These are phyloP conservation scores for Stagonosporopsis tanaceti DNA, from an alignment of 2,329 filamentous ascomycete genomes.

Conservation along the genomic window DNA sequence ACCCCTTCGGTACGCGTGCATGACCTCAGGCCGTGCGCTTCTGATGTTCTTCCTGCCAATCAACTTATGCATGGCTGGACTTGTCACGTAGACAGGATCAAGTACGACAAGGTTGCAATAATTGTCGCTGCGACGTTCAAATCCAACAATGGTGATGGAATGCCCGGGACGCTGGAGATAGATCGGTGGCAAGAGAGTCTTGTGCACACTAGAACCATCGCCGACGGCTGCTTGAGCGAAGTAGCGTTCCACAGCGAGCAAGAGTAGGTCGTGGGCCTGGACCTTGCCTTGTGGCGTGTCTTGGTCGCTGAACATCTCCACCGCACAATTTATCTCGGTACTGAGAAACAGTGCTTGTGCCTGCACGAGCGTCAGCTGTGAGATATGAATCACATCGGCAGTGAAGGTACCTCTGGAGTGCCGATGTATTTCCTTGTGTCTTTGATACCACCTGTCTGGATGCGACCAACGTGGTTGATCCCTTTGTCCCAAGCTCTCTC, in stretches of 20 bases:
- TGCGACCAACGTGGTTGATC: conserved; percentile 75
- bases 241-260: conserved; percentile 75
- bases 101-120: conserved; percentile 79
- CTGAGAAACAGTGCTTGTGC: conserved; percentile 80
- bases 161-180: conserved; percentile 93
- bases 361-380: conserved; percentile 54
- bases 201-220: conserved; percentile 66
- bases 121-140: conserved; percentile 74
- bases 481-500: conserved; percentile 88
- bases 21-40: conserved; percentile 65
- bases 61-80: conserved; percentile 68
- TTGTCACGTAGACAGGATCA: conserved; percentile 82
- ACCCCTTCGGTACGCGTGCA: conserved; percentile 72
- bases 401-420: conserved; percentile 75
- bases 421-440: conserved; percentile 96
- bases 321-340: conserved; percentile 65
- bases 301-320: conserved; percentile 61
- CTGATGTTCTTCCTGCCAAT: conserved; percentile 56
- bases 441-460: conserved; percentile 85
- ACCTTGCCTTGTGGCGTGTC: conserved; percentile 54
- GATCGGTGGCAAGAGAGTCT: conserved; percentile 79
- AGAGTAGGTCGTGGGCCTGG: conserved; percentile 63
- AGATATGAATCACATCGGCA: neutral
- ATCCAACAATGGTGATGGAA: conserved; percentile 87
- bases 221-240: conserved; percentile 66